phyloP scores from a whole-genome alignment of 495 filamentous ascomycete species.

The Tuber brumale region DNA sequence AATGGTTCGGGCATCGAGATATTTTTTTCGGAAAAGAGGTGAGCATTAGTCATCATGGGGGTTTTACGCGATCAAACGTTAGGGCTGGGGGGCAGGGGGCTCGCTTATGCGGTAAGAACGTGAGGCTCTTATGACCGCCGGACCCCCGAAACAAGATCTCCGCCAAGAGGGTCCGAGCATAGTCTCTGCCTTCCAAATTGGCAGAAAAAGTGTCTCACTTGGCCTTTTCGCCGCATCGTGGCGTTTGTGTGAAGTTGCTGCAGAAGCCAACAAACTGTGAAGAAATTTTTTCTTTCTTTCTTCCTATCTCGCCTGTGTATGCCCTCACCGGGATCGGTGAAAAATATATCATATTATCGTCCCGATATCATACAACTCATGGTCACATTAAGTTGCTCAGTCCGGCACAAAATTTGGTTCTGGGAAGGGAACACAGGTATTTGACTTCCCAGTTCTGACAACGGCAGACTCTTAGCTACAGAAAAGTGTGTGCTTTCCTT shows the following conservation, averaged over 20 bases:
- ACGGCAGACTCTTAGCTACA: slow-evolving; percentile 10
- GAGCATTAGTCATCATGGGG: not conserved
- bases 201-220: slow-evolving; percentile 18
- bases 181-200: slow-evolving; percentile 11
- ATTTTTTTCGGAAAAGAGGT: not conserved
- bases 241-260: slow-evolving; percentile 9
- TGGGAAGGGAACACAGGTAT: not conserved
- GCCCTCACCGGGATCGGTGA: not conserved
- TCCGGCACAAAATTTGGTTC: not conserved
- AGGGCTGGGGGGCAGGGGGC: not conserved
- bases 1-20: not conserved
- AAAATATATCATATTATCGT: not conserved
- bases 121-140: slow-evolving; percentile 21
- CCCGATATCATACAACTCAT: not conserved
- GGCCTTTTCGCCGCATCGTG: slow-evolving; percentile 17
- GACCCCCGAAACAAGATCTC: slow-evolving; percentile 21
- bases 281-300: not conserved
- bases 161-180: slow-evolving; percentile 10
- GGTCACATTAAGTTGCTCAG: not conserved
- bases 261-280: not conserved
- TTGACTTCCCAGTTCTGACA: not conserved
- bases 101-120: not conserved
- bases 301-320: not conserved
- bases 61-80: not conserved
- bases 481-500: slow-evolving; percentile 36